A percentile compares a stretch with the other conserved stretches of the same genome.
Conservation (phyloP, 768 basidiomycete genomes). For the Tulasnella sp. region DNA sequence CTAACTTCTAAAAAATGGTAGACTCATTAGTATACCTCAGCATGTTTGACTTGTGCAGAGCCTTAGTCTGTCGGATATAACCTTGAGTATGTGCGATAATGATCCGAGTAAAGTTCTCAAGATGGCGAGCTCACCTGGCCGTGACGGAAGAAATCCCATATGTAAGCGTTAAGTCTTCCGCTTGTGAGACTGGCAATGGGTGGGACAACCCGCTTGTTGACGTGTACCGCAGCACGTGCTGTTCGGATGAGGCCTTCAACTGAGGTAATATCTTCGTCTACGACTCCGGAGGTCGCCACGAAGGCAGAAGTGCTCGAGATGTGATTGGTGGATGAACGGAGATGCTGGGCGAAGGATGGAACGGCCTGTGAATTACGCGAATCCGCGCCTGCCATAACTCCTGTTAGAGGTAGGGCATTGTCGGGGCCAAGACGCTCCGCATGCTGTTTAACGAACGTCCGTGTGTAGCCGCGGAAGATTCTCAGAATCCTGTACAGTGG, state of each 20-base stretch:
- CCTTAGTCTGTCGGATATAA: too few relatives aligned
- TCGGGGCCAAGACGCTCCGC: slow-evolving; percentile 26
- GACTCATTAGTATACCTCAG: too few relatives aligned
- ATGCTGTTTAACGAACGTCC: slow-evolving; percentile 38
- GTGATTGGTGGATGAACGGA: slow-evolving; percentile 22
- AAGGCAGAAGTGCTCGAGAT: slow-evolving; percentile 46
- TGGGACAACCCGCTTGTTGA: slow-evolving; percentile 53
- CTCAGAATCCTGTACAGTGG: slow-evolving; percentile 28
- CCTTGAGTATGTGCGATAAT: too few relatives aligned
- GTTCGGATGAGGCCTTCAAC: slow-evolving; percentile 45
- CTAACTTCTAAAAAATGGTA: too few relatives aligned
- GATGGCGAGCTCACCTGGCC: slow-evolving; percentile 42
- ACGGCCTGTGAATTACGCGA: slow-evolving; percentile 17
- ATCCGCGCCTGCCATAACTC: slow-evolving; percentile 18
- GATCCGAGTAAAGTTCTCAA: too few relatives aligned
- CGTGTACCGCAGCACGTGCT: slow-evolving; percentile 40
- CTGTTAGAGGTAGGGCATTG: slow-evolving; percentile 40
- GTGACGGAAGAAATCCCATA: slow-evolving; percentile 59
- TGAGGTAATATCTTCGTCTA: slow-evolving; percentile 38
- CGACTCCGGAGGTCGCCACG: slow-evolving; percentile 58
- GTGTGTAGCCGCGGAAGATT: slow-evolving; percentile 48
- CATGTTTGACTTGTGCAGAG: too few relatives aligned
- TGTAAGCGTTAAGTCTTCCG: slow-evolving; percentile 44
- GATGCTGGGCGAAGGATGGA: slow-evolving; percentile 24
- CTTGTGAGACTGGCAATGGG: slow-evolving; percentile 29